These are phyloP conservation scores for Hyaloscypha variabilis DNA, from an alignment of 495 filamentous ascomycete species.

Conservation along the genomic window DNA sequence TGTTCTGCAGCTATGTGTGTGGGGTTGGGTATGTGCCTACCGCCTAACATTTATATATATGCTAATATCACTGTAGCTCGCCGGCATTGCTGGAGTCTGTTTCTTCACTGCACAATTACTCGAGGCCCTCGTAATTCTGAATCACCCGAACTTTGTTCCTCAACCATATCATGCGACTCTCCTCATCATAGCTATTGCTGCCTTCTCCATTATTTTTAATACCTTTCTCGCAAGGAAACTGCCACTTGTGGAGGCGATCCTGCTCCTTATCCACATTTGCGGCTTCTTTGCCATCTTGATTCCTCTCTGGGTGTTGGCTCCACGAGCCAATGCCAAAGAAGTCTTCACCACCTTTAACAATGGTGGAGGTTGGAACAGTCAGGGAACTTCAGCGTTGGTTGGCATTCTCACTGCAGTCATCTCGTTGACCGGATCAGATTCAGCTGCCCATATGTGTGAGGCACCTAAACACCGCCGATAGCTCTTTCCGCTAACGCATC, in stretches of 20 bases:
- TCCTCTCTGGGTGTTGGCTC: conserved; percentile 36
- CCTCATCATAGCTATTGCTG: conserved; percentile 53
- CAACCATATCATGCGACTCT: conserved; percentile 62
- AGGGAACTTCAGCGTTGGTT: conserved; percentile 45
- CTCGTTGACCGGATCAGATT: conserved; percentile 27
- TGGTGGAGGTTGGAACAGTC: conserved; percentile 39
- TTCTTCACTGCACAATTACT: conserved; percentile 61
- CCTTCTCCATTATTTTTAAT: conserved; percentile 57
- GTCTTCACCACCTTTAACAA: conserved; percentile 50
- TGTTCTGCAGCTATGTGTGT: conserved; percentile 10
- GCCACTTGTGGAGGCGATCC: conserved; percentile 54
- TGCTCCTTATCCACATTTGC: conserved; percentile 45
- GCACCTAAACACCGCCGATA: too few species aligned
- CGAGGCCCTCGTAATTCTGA: conserved; percentile 59
- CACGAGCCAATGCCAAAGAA: conserved; percentile 34
- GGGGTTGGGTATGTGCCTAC: conserved; percentile 15
- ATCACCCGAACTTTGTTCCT: conserved; percentile 46
- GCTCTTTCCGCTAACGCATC: conserved; percentile 2
- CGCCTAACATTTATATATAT: neutral
- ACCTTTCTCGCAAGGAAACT: conserved; percentile 53
- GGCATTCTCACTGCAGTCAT: conserved; percentile 33
- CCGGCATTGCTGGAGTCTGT: conserved; percentile 15
- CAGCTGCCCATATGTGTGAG: conserved; percentile 29
- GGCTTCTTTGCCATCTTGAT: conserved; percentile 53
- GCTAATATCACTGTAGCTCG: conserved; percentile 13